Conservation (phyloP, 164 flowering plant species). For the Paratinospora sagittata region DNA sequence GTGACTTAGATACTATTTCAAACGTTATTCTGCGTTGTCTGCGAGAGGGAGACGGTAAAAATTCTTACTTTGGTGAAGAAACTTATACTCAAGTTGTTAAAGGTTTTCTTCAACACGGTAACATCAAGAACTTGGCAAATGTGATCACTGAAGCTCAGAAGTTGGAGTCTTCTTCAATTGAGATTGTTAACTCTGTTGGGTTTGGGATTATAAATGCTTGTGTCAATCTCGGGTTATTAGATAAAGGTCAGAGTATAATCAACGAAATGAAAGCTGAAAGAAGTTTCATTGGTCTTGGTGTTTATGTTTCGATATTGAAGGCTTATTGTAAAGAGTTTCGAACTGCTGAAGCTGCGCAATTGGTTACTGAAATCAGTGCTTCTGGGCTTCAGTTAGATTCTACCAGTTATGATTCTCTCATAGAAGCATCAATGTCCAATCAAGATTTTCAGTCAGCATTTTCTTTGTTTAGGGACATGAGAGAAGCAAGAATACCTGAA, state of each 20-base stretch:
- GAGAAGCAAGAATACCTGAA: conserved; percentile 63
- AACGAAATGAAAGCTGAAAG: conserved; percentile 85
- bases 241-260: conserved; percentile 72
- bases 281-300: conserved; percentile 67
- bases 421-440: conserved; percentile 84
- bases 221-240: conserved; percentile 57
- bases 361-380: conserved; percentile 62
- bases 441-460: conserved; percentile 95
- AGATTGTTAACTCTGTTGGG: conserved; percentile 55
- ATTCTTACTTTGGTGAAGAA: conserved; percentile 40
- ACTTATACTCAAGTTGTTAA: conserved; percentile 54
- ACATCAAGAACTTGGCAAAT: conserved; percentile 46
- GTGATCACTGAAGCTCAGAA: conserved; percentile 69
- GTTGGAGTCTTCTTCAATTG: conserved; percentile 40
- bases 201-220: conserved; percentile 78
- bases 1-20: conserved; percentile 45
- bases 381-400: conserved; percentile 68
- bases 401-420: conserved; percentile 55
- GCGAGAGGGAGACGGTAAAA: conserved; percentile 30
- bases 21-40: conserved; percentile 39
- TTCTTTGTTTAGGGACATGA: conserved; percentile 84
- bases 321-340: conserved; percentile 78
- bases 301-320: conserved; percentile 77
- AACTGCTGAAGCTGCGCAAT: conserved; percentile 84
- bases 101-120: conserved; percentile 53